Conservation (phyloP, 176 grass and related monocot species). For the bread wheat (Triticum aestivum) region IWGSC_CS_RefSeq_v2.1 NC_057811.1:440205219-440205718, state of each 20-base stretch:
- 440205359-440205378: too few relatives aligned
- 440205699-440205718: background rate
- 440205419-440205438: background rate
- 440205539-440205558: background rate
- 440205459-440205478: background rate
- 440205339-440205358: background rate
- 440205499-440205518: background rate
- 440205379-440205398: too few relatives aligned
- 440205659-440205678: background rate
- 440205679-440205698: background rate
- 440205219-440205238: background rate
- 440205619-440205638: too few relatives aligned
- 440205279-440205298: background rate
- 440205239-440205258: conserved; percentile 12
- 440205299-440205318: background rate
- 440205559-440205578: background rate
- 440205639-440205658: background rate
- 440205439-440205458: background rate
- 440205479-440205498: background rate
- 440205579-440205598: conserved; percentile 1
- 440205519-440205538: background rate
- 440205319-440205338: background rate
- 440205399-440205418: background rate
- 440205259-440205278: conserved; percentile 15
- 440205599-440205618: background rate